phyloP scores from a whole-genome alignment of 2,329 filamentous ascomycete species.

The Hypoxylon sp. region DNA sequence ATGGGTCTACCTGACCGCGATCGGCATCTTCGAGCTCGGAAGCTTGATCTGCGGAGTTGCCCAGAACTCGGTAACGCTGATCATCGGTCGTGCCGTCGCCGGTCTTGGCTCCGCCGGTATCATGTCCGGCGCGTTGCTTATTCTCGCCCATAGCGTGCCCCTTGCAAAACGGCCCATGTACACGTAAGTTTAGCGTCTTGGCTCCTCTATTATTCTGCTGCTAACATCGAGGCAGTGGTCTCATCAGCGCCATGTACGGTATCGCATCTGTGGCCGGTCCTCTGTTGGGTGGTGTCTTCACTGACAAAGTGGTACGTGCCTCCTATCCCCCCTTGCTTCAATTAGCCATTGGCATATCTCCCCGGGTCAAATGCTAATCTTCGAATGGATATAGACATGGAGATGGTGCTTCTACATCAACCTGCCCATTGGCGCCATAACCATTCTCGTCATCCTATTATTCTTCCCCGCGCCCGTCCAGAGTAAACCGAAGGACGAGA shows the following conservation, averaged over 20 bases:
- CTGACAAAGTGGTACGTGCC: slow-evolving; percentile 52
- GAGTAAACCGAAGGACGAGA: slow-evolving; percentile 30
- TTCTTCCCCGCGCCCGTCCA: slow-evolving; percentile 47
- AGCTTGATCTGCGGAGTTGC: slow-evolving; percentile 57
- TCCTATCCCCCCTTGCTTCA: background rate
- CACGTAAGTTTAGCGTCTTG: slow-evolving; percentile 18
- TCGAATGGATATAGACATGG: slow-evolving; percentile 43
- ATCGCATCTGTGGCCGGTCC: slow-evolving; percentile 58
- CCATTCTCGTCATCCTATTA: slow-evolving; percentile 46
- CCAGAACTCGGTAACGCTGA: slow-evolving; percentile 51
- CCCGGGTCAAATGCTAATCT: background rate
- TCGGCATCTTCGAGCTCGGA: slow-evolving; percentile 59
- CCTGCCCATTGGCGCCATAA: slow-evolving; percentile 53
- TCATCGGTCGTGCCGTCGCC: slow-evolving; percentile 52
- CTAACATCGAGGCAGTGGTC: slow-evolving; percentile 32
- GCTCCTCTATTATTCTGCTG: background rate
- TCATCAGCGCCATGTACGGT: slow-evolving; percentile 57
- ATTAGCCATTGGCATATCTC: background rate
- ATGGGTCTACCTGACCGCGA: slow-evolving; percentile 56
- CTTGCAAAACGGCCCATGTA: slow-evolving; percentile 48
- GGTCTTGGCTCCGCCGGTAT: slow-evolving; percentile 58
- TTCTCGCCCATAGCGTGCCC: slow-evolving; percentile 56
- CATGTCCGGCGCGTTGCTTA: slow-evolving; percentile 58
- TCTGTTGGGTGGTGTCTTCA: slow-evolving; percentile 54
- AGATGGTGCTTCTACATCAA: slow-evolving; percentile 57